These are phyloP conservation scores for Rhizopus arrhizus DNA, from an alignment of 371 early-diverging fungal species.

Conservation along the genomic window DNA sequence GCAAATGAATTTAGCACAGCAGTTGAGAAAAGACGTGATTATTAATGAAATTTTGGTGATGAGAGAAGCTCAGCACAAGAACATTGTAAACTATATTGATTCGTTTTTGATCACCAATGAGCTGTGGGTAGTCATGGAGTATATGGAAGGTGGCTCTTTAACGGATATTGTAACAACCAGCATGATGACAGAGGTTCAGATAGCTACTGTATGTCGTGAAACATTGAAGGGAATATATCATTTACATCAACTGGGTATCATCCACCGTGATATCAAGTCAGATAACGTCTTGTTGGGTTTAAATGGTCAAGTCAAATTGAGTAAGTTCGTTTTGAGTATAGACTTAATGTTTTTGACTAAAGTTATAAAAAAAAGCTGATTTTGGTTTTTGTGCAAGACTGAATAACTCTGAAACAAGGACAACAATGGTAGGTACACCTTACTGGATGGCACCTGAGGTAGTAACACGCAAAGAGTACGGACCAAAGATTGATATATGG, in stretches of 20 bases:
- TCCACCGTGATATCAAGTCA: conserved; percentile 94
- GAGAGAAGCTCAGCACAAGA: conserved; percentile 75
- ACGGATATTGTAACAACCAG: conserved; percentile 82
- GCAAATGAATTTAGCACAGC: conserved; percentile 87
- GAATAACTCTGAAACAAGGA: conserved; percentile 68
- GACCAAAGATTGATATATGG: conserved; percentile 92
- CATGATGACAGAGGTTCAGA: conserved; percentile 87
- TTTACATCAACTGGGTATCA: conserved; percentile 84
- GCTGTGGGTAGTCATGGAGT: conserved; percentile 89
- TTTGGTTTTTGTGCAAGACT: conserved; percentile 91
- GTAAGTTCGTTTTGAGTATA: conserved; percentile 30
- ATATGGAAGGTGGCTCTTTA: conserved; percentile 90
- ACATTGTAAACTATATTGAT: conserved; percentile 89
- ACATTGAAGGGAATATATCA: conserved; percentile 56
- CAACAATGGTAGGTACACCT: conserved; percentile 85
- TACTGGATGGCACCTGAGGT: conserved; percentile 95
- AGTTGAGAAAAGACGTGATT: conserved; percentile 88
- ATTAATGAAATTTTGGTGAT: conserved; percentile 89
- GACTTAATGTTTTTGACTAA: neutral
- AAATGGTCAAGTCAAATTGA: conserved; percentile 84
- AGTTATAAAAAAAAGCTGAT: conserved; percentile 60
- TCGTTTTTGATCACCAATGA: conserved; percentile 75
- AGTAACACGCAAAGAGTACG: conserved; percentile 87
- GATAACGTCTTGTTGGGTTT: conserved; percentile 88
- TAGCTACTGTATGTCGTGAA: conserved; percentile 83